phyloP scores from a whole-genome alignment of 139 green algal species.

The Chlorella vulgaris region DNA sequence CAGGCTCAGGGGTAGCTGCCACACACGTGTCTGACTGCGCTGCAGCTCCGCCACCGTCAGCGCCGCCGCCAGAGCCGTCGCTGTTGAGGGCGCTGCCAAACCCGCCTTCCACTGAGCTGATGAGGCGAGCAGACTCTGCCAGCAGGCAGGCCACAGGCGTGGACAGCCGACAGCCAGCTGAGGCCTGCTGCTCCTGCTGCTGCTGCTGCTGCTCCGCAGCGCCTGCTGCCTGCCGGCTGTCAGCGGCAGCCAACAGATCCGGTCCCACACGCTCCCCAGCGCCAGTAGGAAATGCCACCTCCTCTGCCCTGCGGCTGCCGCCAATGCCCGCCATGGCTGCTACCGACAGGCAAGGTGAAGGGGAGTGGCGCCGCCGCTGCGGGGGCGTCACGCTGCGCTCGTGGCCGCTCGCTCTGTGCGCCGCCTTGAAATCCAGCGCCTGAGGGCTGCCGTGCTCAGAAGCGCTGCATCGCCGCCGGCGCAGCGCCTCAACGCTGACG shows the following conservation, averaged over 20 bases:
- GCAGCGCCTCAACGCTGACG: background rate
- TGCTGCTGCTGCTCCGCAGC: background rate
- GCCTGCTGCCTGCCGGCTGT: background rate
- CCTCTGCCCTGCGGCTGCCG: background rate
- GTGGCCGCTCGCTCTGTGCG: too few species aligned
- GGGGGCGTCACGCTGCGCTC: background rate
- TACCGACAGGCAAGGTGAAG: conserved; percentile 8
- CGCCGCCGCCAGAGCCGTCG: background rate
- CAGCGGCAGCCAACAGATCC: background rate
- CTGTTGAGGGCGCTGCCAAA: conserved; percentile 6
- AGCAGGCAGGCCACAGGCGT: conserved; percentile 13
- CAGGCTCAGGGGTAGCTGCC: background rate
- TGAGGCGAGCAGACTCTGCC: conserved; percentile 19
- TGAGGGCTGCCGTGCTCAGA: background rate
- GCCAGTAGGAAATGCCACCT: background rate
- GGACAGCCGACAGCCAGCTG: conserved; percentile 8
- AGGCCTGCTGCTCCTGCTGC: background rate
- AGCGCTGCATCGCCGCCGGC: background rate
- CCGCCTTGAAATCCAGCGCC: too few species aligned
- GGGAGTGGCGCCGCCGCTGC: conserved; percentile 4
- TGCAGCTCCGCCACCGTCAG: background rate
- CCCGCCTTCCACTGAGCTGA: conserved; percentile 13
- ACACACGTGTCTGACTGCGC: background rate
- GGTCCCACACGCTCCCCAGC: too few species aligned
- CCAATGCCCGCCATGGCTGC: conserved; percentile 4